Evolutionary conservation across 768 basidiomycete genomes (phyloP).

Genomic region (Mycena kentingensis): DNA sequence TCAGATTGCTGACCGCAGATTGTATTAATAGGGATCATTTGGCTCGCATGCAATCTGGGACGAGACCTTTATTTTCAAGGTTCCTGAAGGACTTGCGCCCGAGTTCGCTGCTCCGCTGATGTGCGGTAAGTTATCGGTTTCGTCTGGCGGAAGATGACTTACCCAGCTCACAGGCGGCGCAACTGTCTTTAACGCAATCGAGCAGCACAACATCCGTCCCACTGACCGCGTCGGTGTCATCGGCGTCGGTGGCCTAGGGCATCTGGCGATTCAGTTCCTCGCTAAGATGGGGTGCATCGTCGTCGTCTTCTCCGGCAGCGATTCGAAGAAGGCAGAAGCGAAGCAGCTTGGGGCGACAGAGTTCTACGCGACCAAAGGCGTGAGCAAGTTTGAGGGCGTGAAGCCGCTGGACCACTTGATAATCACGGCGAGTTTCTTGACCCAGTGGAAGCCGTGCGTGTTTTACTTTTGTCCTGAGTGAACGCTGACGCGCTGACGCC

Average conservation of each 20-base stretch:
- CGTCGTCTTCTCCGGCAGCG: conserved; percentile 37
- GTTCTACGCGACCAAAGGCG: conserved; percentile 35
- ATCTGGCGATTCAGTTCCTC: conserved; percentile 41
- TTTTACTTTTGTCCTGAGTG: not conserved
- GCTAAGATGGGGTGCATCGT: conserved; percentile 42
- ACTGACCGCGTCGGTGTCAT: conserved; percentile 37
- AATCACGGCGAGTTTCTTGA: conserved; percentile 16
- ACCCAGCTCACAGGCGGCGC: too few relatives aligned
- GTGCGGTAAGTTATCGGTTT: too few relatives aligned
- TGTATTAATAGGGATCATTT: too few relatives aligned
- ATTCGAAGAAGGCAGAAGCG: conserved; percentile 37
- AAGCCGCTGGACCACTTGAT: conserved; percentile 27
- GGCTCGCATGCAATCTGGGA: conserved; percentile 35
- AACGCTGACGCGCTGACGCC: not conserved
- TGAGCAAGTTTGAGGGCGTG: conserved; percentile 27
- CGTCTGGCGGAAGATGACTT: too few relatives aligned
- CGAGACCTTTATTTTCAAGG: conserved; percentile 36
- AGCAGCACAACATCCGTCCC: conserved; percentile 26
- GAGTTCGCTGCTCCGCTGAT: conserved; percentile 26
- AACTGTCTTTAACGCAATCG: conserved; percentile 23
- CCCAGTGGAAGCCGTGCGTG: conserved; percentile 9
- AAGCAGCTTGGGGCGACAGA: conserved; percentile 35
- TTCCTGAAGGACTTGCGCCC: conserved; percentile 34
- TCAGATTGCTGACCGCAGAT: too few relatives aligned
- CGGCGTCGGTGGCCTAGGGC: conserved; percentile 40